phyloP scores from a whole-genome alignment of 371 early-diverging fungal species.

The Rhizopus sp. region DNA sequence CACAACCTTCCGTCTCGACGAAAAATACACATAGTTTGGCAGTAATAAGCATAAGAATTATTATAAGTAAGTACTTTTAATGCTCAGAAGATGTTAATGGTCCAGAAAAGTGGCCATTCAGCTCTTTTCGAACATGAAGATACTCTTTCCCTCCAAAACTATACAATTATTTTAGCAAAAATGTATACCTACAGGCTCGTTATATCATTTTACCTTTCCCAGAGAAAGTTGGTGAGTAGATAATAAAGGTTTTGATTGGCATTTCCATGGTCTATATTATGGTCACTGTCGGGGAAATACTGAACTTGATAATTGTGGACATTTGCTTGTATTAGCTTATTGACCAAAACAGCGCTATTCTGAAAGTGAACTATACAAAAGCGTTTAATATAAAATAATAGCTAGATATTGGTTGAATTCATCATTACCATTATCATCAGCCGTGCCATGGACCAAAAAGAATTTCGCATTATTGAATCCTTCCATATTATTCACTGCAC shows the following conservation, averaged over 20 bases:
- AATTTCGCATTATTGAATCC: constrained; percentile 77
- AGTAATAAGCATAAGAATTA: not conserved
- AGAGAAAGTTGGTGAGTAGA: constrained; percentile 43
- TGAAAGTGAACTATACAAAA: constrained; percentile 56
- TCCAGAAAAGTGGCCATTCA: constrained; percentile 38
- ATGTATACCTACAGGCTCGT: not conserved
- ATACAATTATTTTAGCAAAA: not conserved
- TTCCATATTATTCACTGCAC: constrained; percentile 75
- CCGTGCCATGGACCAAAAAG: constrained; percentile 88
- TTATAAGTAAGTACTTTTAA: not conserved
- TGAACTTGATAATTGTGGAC: constrained; percentile 82
- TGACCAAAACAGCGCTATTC: constrained; percentile 79
- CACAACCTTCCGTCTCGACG: not conserved
- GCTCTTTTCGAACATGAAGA: constrained; percentile 41
- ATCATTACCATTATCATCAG: constrained; percentile 71
- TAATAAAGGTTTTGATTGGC: constrained; percentile 68
- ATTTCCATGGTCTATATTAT: constrained; percentile 74
- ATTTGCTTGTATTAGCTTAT: constrained; percentile 66
- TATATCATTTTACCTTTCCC: constrained; percentile 38
- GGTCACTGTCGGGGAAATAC: constrained; percentile 90
- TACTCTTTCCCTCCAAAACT: constrained; percentile 53
- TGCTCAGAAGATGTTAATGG: constrained; percentile 12
- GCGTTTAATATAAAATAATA: not conserved
- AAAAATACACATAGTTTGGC: not conserved
- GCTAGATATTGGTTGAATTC: not conserved